Evolutionary conservation across 768 basidiomycete genomes (phyloP).

Genomic region (Leccinellum luteum): DNA sequence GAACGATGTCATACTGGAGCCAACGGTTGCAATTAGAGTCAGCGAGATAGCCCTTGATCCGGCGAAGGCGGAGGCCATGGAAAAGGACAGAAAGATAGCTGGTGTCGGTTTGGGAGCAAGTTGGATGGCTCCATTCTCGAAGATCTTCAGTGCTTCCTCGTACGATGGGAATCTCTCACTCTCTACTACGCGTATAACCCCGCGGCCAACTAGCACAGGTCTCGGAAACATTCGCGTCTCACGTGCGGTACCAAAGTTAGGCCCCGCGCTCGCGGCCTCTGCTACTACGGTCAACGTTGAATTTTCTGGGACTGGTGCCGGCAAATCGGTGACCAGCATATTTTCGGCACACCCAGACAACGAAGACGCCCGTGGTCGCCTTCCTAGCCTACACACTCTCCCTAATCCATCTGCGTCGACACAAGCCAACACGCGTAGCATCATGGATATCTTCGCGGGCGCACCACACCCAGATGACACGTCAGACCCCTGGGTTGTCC

Average conservation of each 20-base stretch:
- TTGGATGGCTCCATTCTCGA: slow-evolving; percentile 88
- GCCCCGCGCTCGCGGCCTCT: slow-evolving; percentile 82
- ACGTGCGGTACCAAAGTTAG: slow-evolving; percentile 74
- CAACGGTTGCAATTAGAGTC: slow-evolving; percentile 66
- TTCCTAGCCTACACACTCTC: slow-evolving; percentile 13
- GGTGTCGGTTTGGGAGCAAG: slow-evolving; percentile 41
- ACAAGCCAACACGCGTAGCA: slow-evolving; percentile 30
- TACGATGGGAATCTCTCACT: slow-evolving; percentile 14
- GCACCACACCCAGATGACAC: slow-evolving; percentile 51
- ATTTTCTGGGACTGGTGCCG: slow-evolving; percentile 73
- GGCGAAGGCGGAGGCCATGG: slow-evolving; percentile 44
- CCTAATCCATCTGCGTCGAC: slow-evolving; percentile 10
- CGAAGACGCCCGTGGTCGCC: slow-evolving; percentile 10
- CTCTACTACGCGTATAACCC: slow-evolving; percentile 25
- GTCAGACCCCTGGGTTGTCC: slow-evolving; percentile 72
- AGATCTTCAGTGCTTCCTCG: slow-evolving; percentile 57
- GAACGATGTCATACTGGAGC: slow-evolving; percentile 91
- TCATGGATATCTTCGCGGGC: slow-evolving; percentile 93
- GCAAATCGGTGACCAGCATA: slow-evolving; percentile 51
- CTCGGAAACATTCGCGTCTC: slow-evolving; percentile 23
- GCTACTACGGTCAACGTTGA: slow-evolving; percentile 95
- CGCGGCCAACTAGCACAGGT: slow-evolving; percentile 26
- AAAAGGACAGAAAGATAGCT: slow-evolving; percentile 29
- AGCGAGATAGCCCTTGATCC: slow-evolving; percentile 70
- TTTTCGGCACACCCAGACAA: slow-evolving; percentile 30